Evolutionary conservation across 306 rosid genomes (phyloP).

Genomic region (Trichosanthes cucumerina): DNA sequence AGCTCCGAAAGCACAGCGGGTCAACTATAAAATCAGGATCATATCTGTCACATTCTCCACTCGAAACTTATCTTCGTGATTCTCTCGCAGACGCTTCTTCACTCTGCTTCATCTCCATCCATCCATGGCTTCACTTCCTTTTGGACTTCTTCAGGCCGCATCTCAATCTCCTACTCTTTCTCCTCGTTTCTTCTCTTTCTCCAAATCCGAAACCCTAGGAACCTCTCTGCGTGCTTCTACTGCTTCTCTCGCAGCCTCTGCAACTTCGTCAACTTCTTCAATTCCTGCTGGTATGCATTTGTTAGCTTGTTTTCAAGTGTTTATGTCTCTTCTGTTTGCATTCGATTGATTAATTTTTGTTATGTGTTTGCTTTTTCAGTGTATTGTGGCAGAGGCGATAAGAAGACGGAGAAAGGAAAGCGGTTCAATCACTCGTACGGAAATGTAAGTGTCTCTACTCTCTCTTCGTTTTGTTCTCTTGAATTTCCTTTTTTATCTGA

Average conservation of each 20-base stretch:
- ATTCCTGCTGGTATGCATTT: slow-evolving; percentile 38
- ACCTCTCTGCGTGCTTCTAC: slow-evolving; percentile 17
- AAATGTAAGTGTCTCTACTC: slow-evolving; percentile 26
- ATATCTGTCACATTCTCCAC: background rate
- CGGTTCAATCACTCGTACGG: slow-evolving; percentile 78
- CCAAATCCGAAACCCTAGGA: slow-evolving; percentile 47
- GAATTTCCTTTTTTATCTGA: background rate
- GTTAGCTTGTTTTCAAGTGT: background rate
- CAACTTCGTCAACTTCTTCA: slow-evolving; percentile 24
- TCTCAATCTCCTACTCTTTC: slow-evolving; percentile 20
- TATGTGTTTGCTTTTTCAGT: slow-evolving; percentile 23
- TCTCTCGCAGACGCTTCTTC: background rate
- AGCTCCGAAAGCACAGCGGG: background rate
- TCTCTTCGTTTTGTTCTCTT: background rate
- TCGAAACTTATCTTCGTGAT: background rate
- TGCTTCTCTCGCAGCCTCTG: slow-evolving; percentile 26
- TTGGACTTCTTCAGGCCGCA: slow-evolving; percentile 43
- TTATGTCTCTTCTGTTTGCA: background rate
- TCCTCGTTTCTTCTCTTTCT: slow-evolving; percentile 52
- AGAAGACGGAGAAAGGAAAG: slow-evolving; percentile 68
- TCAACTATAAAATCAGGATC: background rate
- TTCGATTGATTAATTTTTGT: background rate
- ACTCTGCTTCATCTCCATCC: background rate
- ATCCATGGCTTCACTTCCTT: slow-evolving; percentile 49
- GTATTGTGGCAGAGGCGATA: slow-evolving; percentile 73